phyloP scores from a whole-genome alignment of 768 basidiomycete species.

The Boletellus sp. region DNA sequence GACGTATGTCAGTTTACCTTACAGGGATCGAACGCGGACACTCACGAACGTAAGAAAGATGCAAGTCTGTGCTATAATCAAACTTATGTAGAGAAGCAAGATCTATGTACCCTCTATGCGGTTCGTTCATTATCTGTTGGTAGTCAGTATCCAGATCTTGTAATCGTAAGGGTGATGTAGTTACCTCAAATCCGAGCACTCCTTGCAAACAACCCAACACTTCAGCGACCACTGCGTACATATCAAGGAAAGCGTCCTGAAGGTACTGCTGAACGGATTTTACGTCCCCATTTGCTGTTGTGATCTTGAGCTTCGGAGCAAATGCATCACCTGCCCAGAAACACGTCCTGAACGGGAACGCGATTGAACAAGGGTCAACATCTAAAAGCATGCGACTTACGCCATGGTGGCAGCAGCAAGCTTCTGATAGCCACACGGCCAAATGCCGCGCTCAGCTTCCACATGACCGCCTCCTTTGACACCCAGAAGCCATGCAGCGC shows the following conservation, averaged over 20 bases:
- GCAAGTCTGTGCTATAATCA: conserved; percentile 94
- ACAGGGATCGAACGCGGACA: conserved; percentile 12
- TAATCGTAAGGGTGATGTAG: conserved; percentile 2
- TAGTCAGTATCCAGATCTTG: conserved; percentile 1
- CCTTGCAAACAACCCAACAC: conserved; percentile 71
- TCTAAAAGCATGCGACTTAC: conserved; percentile 39
- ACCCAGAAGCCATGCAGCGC: conserved; percentile 84
- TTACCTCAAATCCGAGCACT: conserved; percentile 87
- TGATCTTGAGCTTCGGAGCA: conserved; percentile 66
- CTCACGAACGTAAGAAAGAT: conserved; percentile 74
- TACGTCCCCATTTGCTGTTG: conserved; percentile 42
- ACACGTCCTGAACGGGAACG: conserved; percentile 56
- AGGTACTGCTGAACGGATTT: conserved; percentile 78
- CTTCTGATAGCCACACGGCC: conserved; percentile 95
- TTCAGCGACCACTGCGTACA: conserved; percentile 65
- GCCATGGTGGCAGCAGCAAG: conserved; percentile 92
- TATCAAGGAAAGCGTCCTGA: conserved; percentile 75
- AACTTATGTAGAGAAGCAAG: conserved; percentile 78
- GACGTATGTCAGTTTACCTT: background rate
- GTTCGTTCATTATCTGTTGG: conserved; percentile 85
- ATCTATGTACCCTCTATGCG: conserved; percentile 88
- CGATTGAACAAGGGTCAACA: background rate
- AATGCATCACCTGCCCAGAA: conserved; percentile 94
- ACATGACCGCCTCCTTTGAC: conserved; percentile 72
- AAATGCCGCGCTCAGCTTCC: conserved; percentile 77